phyloP scores from a whole-genome alignment of 257 asterid genomes.

The Echium plantagineum region DNA sequence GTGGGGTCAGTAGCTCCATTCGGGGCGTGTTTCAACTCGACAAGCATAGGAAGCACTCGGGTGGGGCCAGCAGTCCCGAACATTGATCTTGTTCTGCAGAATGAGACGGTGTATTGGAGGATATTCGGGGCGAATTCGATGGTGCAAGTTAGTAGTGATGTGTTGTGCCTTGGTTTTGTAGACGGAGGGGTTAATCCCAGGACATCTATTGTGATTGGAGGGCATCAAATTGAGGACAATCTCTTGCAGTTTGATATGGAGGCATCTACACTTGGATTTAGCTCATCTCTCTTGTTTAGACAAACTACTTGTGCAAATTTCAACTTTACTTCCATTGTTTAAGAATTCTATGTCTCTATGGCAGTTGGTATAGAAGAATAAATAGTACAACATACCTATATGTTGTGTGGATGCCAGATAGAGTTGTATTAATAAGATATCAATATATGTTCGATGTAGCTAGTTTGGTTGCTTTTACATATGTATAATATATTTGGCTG shows the following conservation, averaged over 20 bases:
- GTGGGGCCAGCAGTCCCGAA: constrained; percentile 38
- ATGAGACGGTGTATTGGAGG: constrained; percentile 31
- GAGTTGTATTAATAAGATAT: too few relatives aligned
- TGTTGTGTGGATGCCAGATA: too few relatives aligned
- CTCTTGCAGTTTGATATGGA: constrained; percentile 42
- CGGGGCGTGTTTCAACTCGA: constrained; percentile 24
- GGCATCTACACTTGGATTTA: constrained; percentile 34
- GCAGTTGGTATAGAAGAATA: too few relatives aligned
- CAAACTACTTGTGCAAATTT: constrained; percentile 34
- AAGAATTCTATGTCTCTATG: not conserved
- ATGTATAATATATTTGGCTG: too few relatives aligned
- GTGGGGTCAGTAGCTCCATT: constrained; percentile 25
- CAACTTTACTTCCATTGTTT: constrained; percentile 20
- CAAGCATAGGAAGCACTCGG: constrained; percentile 31
- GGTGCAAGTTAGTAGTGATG: constrained; percentile 25
- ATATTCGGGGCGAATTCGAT: constrained; percentile 46
- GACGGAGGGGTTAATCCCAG: constrained; percentile 12
- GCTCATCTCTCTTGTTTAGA: constrained; percentile 26
- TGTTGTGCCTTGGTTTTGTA: constrained; percentile 23
- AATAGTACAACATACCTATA: too few relatives aligned
- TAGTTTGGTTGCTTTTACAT: too few relatives aligned
- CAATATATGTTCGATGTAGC: too few relatives aligned
- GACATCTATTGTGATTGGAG: constrained; percentile 34
- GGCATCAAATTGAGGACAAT: constrained; percentile 40
- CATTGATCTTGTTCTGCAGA: constrained; percentile 28